A percentile compares a stretch with the other conserved stretches of the same genome.
These are phyloP conservation scores for Rubia yunnanensis DNA, from an alignment of 257 asterid genomes.

Conservation along the genomic window DNA sequence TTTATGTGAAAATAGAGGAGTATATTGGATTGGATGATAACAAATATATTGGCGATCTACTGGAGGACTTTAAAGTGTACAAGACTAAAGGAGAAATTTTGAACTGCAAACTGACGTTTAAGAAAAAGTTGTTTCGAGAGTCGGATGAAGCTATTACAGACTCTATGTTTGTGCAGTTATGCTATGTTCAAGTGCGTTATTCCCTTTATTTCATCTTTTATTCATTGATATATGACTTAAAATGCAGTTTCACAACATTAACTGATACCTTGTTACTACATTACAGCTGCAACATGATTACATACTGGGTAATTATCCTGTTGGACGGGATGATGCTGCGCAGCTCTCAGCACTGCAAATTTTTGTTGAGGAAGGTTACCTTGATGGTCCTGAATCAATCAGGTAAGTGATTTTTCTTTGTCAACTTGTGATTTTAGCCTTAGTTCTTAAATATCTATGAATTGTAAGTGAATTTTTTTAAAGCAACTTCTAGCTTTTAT, in stretches of 20 bases:
- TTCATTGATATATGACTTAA: conserved; percentile 1
- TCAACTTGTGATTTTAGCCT: not conserved
- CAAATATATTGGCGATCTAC: conserved; percentile 86
- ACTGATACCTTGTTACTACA: conserved; percentile 12
- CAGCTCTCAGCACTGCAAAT: conserved; percentile 94
- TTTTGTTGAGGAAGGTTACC: conserved; percentile 79
- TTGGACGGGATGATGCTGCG: conserved; percentile 99
- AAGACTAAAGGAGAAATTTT: conserved; percentile 89
- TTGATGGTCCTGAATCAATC: conserved; percentile 79
- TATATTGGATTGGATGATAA: conserved; percentile 88
- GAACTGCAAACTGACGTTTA: conserved; percentile 77
- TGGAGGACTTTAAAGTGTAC: conserved; percentile 93
- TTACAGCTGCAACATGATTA: conserved; percentile 95
- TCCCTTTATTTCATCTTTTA: not conserved
- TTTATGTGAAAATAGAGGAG: conserved; percentile 49
- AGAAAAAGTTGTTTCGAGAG: conserved; percentile 94
- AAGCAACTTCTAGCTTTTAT: not conserved
- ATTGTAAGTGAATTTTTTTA: not conserved
- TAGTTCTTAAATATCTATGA: not conserved
- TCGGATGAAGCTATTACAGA: conserved; percentile 90
- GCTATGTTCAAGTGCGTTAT: conserved; percentile 75
- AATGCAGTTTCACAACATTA: conserved; percentile 5
- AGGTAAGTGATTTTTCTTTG: conserved; percentile 49
- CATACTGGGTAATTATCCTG: conserved; percentile 86
- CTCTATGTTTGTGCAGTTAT: conserved; percentile 90